Evolutionary conservation across 495 filamentous ascomycete species (phyloP).

Genomic region (Chaetomium cochliodes): DNA sequence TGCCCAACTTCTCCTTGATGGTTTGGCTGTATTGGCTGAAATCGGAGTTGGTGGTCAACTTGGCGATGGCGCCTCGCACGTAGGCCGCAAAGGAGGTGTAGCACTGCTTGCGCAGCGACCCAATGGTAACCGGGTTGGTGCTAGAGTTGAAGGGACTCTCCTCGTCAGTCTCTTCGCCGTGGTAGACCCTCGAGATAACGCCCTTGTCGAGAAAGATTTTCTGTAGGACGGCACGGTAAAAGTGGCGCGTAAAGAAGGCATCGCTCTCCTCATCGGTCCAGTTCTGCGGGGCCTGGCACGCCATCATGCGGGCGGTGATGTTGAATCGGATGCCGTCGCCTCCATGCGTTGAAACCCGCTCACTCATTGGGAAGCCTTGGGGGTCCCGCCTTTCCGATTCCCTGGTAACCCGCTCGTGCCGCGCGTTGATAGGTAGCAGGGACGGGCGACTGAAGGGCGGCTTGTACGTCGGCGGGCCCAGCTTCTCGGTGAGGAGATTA

Average conservation of each 20-base stretch:
- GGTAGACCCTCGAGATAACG: conserved; percentile 61
- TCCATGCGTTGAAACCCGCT: conserved; percentile 61
- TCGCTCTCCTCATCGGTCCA: conserved; percentile 82
- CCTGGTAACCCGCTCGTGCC: conserved; percentile 44
- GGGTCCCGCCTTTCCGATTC: conserved; percentile 68
- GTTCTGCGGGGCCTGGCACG: conserved; percentile 88
- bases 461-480: conserved; percentile 84
- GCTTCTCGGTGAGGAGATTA: conserved; percentile 87
- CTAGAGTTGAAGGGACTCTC: conserved; percentile 52
- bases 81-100: conserved; percentile 77
- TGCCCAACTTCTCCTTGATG: conserved; percentile 58
- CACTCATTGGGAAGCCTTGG: conserved; percentile 90
- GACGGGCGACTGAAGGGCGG: conserved; percentile 62
- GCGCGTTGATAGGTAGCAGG: conserved; percentile 57
- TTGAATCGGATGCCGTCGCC: conserved; percentile 74
- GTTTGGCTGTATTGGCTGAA: conserved; percentile 52
- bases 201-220: conserved; percentile 81
- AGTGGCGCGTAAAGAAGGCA: conserved; percentile 87
- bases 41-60: conserved; percentile 62
- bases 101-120: conserved; percentile 74
- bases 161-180: conserved; percentile 38
- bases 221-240: conserved; percentile 88
- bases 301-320: conserved; percentile 96
- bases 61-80: conserved; percentile 72
- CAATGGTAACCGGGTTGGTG: conserved; percentile 78